Evolutionary conservation across 306 rosid genomes (phyloP).

Genomic region (Cyamopsis tetragonoloba): DNA sequence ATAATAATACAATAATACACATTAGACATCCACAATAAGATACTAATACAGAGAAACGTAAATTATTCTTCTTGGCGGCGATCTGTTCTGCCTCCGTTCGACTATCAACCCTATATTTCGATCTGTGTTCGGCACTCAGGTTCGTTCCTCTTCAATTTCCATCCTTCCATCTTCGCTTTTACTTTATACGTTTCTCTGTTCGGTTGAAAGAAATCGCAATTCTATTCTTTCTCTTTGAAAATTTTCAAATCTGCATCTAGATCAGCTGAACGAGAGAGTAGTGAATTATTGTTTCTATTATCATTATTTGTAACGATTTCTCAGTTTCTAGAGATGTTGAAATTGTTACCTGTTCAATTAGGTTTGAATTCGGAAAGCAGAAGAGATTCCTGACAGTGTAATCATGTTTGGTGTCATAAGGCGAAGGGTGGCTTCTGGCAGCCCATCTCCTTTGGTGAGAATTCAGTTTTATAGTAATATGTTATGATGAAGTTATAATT

Average conservation of each 20-base stretch:
- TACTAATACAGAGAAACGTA: not conserved
- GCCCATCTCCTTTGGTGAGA: slow-evolving; percentile 49
- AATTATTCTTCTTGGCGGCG: slow-evolving; percentile 15
- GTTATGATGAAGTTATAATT: not conserved
- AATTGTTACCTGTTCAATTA: slow-evolving; percentile 12
- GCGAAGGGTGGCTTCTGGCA: slow-evolving; percentile 69
- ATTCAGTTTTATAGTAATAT: not conserved
- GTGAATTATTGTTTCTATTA: not conserved
- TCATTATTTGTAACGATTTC: not conserved
- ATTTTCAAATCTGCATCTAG: slow-evolving; percentile 4
- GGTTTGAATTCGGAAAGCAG: slow-evolving; percentile 18
- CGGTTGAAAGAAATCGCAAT: not conserved
- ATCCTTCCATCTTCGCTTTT: not conserved
- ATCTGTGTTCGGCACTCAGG: slow-evolving; percentile 1
- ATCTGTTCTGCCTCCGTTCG: not conserved
- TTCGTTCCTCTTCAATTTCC: not conserved
- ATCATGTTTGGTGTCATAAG: slow-evolving; percentile 58
- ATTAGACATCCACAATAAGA: not conserved
- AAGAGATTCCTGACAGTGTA: not conserved
- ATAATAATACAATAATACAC: no score
- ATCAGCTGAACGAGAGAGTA: not conserved
- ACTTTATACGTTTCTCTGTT: not conserved
- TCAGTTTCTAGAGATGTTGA: not conserved
- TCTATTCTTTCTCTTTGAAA: not conserved
- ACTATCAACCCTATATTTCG: not conserved